Evolutionary conservation across 768 basidiomycete genomes (phyloP).

Genomic region (Filobasidium wieringae): DNA sequence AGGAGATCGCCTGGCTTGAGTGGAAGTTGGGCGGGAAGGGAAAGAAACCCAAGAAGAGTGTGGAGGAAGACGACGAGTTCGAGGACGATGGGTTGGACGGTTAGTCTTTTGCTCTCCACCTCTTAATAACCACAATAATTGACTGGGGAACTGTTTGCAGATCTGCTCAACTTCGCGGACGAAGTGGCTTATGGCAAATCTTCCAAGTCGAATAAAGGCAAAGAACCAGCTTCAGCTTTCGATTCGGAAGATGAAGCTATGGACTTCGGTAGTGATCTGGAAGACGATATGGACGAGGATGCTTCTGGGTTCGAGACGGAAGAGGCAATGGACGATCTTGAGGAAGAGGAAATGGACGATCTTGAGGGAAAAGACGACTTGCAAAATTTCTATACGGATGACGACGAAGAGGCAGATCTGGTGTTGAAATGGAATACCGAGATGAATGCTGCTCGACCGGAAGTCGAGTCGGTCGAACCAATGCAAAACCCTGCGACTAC

Average conservation of each 20-base stretch:
- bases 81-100: conserved; percentile 79
- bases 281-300: conserved; percentile 12
- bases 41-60: conserved; percentile 38
- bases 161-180: conserved; percentile 31
- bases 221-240: conserved; percentile 22
- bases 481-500: background rate
- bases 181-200: conserved; percentile 23
- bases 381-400: conserved; percentile 19
- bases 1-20: conserved; percentile 75
- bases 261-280: conserved; percentile 22
- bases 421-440: conserved; percentile 8
- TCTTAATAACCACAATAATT: background rate
- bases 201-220: conserved; percentile 13
- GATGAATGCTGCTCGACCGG: background rate
- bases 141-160: conserved; percentile 42
- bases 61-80: conserved; percentile 23
- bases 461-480: background rate
- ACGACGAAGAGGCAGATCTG: conserved; percentile 16
- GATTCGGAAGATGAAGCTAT: conserved; percentile 42
- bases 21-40: conserved; percentile 53
- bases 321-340: conserved; percentile 20
- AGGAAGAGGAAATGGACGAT: conserved; percentile 31
- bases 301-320: conserved; percentile 18
- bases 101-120: conserved; percentile 30
- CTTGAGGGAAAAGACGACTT: conserved; percentile 27